A percentile compares a stretch with the other conserved stretches of the same genome.
Evolutionary conservation across 352 stramenopile genomes (phyloP).

Genomic region (Elongisporangium senticosum): DNA sequence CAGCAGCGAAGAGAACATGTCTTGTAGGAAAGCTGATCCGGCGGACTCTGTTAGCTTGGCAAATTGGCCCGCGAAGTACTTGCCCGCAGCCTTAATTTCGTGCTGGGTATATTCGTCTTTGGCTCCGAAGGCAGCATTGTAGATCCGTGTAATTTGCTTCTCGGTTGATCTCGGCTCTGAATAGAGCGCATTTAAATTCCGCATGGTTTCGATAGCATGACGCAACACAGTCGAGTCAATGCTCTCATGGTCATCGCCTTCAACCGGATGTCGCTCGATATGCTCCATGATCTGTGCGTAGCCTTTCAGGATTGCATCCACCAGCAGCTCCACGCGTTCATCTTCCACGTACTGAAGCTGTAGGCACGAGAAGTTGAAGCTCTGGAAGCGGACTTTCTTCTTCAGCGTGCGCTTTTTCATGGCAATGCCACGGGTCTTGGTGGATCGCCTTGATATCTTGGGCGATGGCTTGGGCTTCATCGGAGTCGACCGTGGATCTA

Average conservation of each 20-base stretch:
- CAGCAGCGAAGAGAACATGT: constrained; percentile 41
- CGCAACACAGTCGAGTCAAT: neutral
- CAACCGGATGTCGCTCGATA: constrained; percentile 5
- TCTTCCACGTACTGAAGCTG: constrained; percentile 53
- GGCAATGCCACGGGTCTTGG: constrained; percentile 4
- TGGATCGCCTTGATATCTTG: neutral
- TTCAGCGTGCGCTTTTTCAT: constrained; percentile 7
- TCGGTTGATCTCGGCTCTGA: constrained; percentile 5
- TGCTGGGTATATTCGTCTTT: constrained; percentile 30
- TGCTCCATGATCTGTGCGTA: constrained; percentile 42
- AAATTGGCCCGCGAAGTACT: constrained; percentile 48
- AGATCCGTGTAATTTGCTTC: constrained; percentile 13
- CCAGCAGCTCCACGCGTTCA: constrained; percentile 26
- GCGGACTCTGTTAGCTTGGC: constrained; percentile 16
- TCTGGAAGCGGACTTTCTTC: constrained; percentile 55
- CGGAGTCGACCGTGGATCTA: neutral
- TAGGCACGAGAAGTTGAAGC: constrained; percentile 60
- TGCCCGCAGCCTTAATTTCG: constrained; percentile 30
- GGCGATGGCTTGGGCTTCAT: constrained; percentile 2
- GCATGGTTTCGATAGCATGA: neutral
- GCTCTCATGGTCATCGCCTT: neutral
- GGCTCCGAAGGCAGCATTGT: constrained; percentile 19
- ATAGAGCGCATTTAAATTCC: constrained; percentile 4
- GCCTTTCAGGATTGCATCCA: constrained; percentile 34
- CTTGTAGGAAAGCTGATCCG: constrained; percentile 29